These are phyloP conservation scores for Lunularia cruciata DNA, from an alignment of 225 moss, liverwort and hornwort species.

Conservation along the genomic window DNA sequence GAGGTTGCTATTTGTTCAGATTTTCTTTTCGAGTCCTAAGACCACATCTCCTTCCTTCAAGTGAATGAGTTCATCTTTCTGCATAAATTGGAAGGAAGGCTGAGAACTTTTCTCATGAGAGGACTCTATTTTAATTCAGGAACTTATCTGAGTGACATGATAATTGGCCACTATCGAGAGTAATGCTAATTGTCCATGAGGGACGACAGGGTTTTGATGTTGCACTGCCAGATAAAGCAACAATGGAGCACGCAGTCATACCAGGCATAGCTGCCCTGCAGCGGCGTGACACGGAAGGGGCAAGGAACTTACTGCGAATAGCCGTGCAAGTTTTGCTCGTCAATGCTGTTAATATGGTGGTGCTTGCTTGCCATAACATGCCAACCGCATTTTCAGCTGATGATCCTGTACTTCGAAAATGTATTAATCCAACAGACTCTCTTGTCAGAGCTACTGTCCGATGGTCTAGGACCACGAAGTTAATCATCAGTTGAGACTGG, in stretches of 20 bases:
- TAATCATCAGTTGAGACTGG: not conserved
- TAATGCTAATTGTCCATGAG: not conserved
- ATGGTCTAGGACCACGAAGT: constrained; percentile 31
- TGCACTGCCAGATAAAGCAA: constrained; percentile 37
- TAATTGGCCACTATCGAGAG: not conserved
- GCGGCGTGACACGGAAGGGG: constrained; percentile 39
- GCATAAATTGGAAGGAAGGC: no score
- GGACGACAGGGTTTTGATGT: constrained; percentile 39
- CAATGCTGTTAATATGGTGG: constrained; percentile 36
- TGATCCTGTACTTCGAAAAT: constrained; percentile 36
- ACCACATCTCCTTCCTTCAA: no score
- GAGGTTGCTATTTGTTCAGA: not conserved
- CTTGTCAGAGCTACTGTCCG: constrained; percentile 35
- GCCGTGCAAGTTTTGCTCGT: constrained; percentile 37
- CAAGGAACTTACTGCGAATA: constrained; percentile 35
- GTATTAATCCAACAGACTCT: constrained; percentile 35
- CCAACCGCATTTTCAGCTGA: constrained; percentile 30
- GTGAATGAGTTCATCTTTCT: no score
- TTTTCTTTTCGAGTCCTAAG: not conserved
- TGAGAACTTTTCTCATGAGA: not conserved
- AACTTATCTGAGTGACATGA: not conserved
- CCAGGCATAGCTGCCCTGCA: constrained; percentile 37
- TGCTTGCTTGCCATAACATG: constrained; percentile 39
- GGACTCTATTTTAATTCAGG: not conserved
- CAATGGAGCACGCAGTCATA: constrained; percentile 41